Evolutionary conservation across 2,329 filamentous ascomycete genomes (phyloP).

Genomic region (Fusarium metavorans): DNA sequence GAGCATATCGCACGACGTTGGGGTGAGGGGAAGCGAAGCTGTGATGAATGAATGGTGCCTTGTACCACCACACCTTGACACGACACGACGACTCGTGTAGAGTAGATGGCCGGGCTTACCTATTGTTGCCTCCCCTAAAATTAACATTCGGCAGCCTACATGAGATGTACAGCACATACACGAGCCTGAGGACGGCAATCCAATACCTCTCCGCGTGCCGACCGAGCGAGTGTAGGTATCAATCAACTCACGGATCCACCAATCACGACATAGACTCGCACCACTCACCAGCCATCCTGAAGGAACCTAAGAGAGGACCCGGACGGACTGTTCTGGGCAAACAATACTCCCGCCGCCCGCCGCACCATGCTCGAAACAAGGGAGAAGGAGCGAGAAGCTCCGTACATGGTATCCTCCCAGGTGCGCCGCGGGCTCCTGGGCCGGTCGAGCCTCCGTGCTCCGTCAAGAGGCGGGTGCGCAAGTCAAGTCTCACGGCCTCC

Average conservation of each 20-base stretch:
- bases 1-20: slow-evolving; percentile 9
- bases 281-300: not conserved
- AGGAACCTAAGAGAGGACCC: not conserved
- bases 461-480: slow-evolving; percentile 16
- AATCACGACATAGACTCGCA: slow-evolving; percentile 9
- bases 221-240: not conserved
- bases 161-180: not conserved
- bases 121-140: slow-evolving; percentile 14
- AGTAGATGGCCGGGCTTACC: not conserved
- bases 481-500: slow-evolving; percentile 27
- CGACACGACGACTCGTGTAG: not conserved
- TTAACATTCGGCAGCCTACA: slow-evolving; percentile 10
- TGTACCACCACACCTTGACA: slow-evolving; percentile 8
- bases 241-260: not conserved
- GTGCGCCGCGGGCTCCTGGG: slow-evolving; percentile 14
- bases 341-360: slow-evolving; percentile 7
- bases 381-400: slow-evolving; percentile 31
- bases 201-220: not conserved
- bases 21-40: not conserved
- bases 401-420: slow-evolving; percentile 1
- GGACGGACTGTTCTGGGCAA: slow-evolving; percentile 8
- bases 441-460: slow-evolving; percentile 13
- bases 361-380: slow-evolving; percentile 32
- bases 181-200: slow-evolving; percentile 1
- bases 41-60: not conserved